Conservation (phyloP, 805 yeast species). For the Yueomyces sinensis region DNA sequence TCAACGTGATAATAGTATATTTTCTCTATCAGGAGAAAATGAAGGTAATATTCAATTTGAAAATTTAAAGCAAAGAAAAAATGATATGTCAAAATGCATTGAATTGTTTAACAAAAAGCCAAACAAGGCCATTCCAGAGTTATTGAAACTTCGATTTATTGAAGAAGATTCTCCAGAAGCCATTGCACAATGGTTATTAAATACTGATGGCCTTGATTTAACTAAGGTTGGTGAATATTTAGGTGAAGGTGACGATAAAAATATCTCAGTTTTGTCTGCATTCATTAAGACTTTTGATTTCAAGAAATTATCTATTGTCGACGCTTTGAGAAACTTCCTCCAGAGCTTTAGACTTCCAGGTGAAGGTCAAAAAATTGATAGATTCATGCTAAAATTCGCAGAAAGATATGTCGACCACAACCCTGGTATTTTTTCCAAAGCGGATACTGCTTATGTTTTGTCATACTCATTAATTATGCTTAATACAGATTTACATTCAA, state of each 20-base stretch:
- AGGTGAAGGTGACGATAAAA: conserved; percentile 75
- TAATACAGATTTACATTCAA: conserved; percentile 88
- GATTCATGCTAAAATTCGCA: conserved; percentile 94
- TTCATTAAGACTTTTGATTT: conserved; percentile 86
- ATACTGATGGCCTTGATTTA: conserved; percentile 69
- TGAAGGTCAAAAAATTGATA: conserved; percentile 94
- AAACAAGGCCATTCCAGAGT: conserved; percentile 55
- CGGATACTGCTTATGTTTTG: conserved; percentile 86
- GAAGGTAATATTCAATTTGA: conserved; percentile 83
- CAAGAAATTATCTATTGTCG: conserved; percentile 53
- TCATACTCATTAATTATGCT: conserved; percentile 87
- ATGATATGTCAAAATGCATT: conserved; percentile 64
- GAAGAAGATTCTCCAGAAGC: conserved; percentile 43
- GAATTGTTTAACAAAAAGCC: conserved; percentile 76
- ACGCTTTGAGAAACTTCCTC: conserved; percentile 70
- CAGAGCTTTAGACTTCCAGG: conserved; percentile 94
- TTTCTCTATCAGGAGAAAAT: conserved; percentile 21
- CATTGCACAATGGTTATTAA: conserved; percentile 63
- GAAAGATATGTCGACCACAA: conserved; percentile 82
- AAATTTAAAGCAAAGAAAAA: conserved; percentile 68
- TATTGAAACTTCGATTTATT: conserved; percentile 54
- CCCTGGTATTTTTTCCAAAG: conserved; percentile 77
- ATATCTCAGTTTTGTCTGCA: conserved; percentile 79
- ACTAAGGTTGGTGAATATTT: conserved; percentile 79
- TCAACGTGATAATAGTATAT: no score